Conservation (phyloP, 2,329 filamentous ascomycete species). For the Zymoseptoria ardabiliae region DNA sequence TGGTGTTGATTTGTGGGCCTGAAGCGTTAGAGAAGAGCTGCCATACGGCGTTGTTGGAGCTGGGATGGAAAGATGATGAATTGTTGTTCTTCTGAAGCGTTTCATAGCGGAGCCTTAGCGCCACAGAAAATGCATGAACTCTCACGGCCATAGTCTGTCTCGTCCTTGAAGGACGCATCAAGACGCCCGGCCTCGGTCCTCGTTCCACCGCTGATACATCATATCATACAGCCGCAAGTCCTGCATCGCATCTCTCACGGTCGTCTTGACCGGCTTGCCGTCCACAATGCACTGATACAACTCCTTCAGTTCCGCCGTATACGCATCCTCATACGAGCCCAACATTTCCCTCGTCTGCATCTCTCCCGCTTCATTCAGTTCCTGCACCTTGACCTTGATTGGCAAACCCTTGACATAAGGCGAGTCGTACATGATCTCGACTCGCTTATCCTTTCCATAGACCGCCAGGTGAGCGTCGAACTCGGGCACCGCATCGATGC, state of each 20-base stretch:
- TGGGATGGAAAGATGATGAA: slow-evolving; percentile 67
- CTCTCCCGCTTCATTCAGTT: slow-evolving; percentile 34
- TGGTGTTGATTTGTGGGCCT: slow-evolving; percentile 77
- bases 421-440: slow-evolving; percentile 50
- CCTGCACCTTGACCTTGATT: slow-evolving; percentile 42
- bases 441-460: slow-evolving; percentile 47
- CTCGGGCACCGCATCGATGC: slow-evolving; percentile 45
- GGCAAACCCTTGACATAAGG: slow-evolving; percentile 52
- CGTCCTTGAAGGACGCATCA: not conserved
- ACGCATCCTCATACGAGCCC: slow-evolving; percentile 43
- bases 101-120: not conserved
- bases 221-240: slow-evolving; percentile 33
- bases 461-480: slow-evolving; percentile 50
- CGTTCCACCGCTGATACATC: slow-evolving; percentile 22
- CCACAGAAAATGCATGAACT: not conserved
- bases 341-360: slow-evolving; percentile 27
- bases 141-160: not conserved
- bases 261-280: slow-evolving; percentile 36
- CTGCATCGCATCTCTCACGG: slow-evolving; percentile 34
- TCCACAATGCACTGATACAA: slow-evolving; percentile 33
- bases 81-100: slow-evolving; percentile 62
- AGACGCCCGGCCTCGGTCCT: not conserved
- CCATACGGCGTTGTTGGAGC: slow-evolving; percentile 46
- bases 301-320: slow-evolving; percentile 38
- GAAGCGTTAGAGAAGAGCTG: slow-evolving; percentile 63